Base-by-base conservation (phyloP, 2,329 filamentous ascomycete genomes). In the Coleophoma crateriformis region DNA sequence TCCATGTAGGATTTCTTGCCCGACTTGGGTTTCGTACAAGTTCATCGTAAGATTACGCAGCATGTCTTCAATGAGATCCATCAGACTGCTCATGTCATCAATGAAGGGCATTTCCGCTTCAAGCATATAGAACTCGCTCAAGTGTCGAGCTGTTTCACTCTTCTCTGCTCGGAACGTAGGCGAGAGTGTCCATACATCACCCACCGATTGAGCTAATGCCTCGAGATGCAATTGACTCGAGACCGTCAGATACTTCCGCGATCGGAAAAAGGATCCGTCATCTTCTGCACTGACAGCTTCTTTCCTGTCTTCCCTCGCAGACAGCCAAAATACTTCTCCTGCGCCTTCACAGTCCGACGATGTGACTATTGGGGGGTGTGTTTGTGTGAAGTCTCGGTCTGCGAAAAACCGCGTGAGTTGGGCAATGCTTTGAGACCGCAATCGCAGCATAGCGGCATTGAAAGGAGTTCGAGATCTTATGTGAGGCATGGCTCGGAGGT, bases 61-160 rank as follows among this genome's bases (percentile, higher is more conserved):
- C 77, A 96, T 83, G 48, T 84, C 75, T 67, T 97, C 90, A 2
- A 90, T 79, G n/a, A 92, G 68, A 50, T 84, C 75, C 79, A 95
- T 94, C 58, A 99, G 75, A 22, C 78, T 72, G 32, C 78, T 71
- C 56, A 96, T 74, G 55, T 82, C 72, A 43, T 87, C 76, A 39
- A 85, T 79, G 65, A 96, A 96, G 61, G 83, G 85, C 65, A 91
- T 74, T 68, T 99, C 94, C 14, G 85, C 91, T 69, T 99, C 94
- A 2, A 99, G 79, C 94, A 99, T 97, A 71, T 97, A 97, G 63
- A 99, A 97, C 64, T 99, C 94, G 71, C 90, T 96, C 53, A 99
- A 75, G 69, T 99, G 94, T 27, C 94, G 84, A 6, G 90, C 85
- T 0, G 94, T 97, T 63, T 97, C 91, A 68, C 90, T 96, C 64